These are phyloP conservation scores for Conoideocrella luteorostrata DNA, from an alignment of 2,329 filamentous ascomycete species.

Conservation along the genomic window DNA sequence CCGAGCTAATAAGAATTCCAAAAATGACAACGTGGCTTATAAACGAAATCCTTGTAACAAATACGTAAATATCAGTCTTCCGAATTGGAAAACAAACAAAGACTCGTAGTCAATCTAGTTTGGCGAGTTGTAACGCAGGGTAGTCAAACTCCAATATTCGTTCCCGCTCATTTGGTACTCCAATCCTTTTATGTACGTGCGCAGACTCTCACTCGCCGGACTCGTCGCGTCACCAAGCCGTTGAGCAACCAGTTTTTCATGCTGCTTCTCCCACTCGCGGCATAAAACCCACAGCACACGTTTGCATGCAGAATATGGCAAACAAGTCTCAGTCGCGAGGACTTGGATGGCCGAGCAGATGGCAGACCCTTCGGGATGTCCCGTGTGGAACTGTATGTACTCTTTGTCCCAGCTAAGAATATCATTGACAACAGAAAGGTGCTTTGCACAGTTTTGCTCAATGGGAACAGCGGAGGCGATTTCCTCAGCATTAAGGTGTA, in stretches of 20 bases:
- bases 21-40: no score
- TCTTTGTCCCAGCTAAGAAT: constrained; percentile 37
- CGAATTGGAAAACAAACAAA: no score
- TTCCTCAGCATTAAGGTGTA: constrained; percentile 15
- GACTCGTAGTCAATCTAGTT: no score
- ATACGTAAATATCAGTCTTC: no score
- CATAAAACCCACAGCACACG: background rate
- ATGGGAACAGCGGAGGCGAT: constrained; percentile 16
- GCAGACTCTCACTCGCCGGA: background rate
- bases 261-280: background rate
- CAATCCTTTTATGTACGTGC: background rate
- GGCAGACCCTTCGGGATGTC: background rate
- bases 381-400: background rate
- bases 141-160: background rate
- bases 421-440: constrained; percentile 35
- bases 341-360: background rate
- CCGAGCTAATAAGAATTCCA: no score
- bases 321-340: background rate
- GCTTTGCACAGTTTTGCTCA: constrained; percentile 29
- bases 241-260: background rate
- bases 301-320: background rate
- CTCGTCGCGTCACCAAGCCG: background rate
- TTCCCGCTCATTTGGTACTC: background rate
- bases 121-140: background rate
- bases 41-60: no score